Evolutionary conservation across 176 grass and related monocot genomes (phyloP).

Genomic region (Musa schizocarpa): DNA sequence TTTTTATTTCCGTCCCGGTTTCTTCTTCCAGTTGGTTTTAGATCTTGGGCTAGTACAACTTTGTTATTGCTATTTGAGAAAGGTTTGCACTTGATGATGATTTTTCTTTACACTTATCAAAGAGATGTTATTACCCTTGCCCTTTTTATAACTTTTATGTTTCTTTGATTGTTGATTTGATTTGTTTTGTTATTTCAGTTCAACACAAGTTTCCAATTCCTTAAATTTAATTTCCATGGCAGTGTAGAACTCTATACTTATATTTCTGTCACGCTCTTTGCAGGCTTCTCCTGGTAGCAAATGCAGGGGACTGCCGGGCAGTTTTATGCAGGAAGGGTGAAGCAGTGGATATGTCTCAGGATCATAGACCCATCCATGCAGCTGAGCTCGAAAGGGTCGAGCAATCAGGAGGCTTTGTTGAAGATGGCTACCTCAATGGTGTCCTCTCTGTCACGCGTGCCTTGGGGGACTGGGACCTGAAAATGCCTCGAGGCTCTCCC

Average conservation of each 20-base stretch:
- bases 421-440: constrained; percentile 74
- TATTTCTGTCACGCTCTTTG: neutral
- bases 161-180: no score
- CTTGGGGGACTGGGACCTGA: constrained; percentile 89
- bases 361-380: constrained; percentile 51
- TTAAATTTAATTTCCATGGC: no score
- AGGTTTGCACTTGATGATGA: no score
- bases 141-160: no score
- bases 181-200: neutral
- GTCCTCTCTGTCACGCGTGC: constrained; percentile 72
- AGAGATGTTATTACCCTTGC: no score
- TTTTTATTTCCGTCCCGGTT: no score
- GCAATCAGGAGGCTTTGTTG: constrained; percentile 57
- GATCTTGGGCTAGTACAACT: no score
- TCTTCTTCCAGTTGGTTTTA: no score
- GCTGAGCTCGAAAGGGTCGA: constrained; percentile 44
- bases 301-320: constrained; percentile 79
- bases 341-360: constrained; percentile 68
- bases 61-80: no score
- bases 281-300: constrained; percentile 74
- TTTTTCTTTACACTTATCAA: no score
- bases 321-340: constrained; percentile 63
- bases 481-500: constrained; percentile 28
- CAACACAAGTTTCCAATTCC: no score
- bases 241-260: neutral